Conservation (phyloP, 2,329 filamentous ascomycete genomes). For the Pseudogymnoascus sp. region DNA sequence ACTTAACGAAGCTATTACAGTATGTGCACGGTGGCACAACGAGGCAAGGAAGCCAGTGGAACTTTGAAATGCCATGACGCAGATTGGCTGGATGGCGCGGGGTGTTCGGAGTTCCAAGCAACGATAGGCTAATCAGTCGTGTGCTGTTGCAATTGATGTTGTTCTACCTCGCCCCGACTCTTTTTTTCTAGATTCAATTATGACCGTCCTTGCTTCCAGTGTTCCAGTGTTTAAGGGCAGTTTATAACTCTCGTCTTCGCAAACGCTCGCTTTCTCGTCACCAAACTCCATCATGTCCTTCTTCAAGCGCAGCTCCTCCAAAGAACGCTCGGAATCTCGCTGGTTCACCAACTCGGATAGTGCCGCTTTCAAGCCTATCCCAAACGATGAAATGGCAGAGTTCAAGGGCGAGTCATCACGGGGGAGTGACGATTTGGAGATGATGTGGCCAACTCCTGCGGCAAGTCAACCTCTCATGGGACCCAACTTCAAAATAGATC, state of each 20-base stretch:
- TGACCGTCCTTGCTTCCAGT: not conserved
- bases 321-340: not conserved
- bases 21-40: not conserved
- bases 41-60: not conserved
- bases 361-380: not conserved
- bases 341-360: not conserved
- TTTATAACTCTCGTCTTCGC: not conserved
- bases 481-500: slow-evolving; percentile 21
- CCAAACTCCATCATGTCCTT: not conserved
- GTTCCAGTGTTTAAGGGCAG: not conserved
- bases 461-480: not conserved
- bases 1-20: not conserved
- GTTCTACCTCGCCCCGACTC: not conserved
- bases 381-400: not conserved
- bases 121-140: not conserved
- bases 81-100: not conserved
- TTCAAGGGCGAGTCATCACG: not conserved
- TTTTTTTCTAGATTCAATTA: not conserved
- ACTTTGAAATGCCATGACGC: not conserved
- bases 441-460: not conserved
- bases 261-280: not conserved
- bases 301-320: slow-evolving; percentile 1
- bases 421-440: slow-evolving; percentile 3
- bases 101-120: not conserved
- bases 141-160: not conserved